These are phyloP conservation scores for Ophiostoma perfectum DNA, from an alignment of 2,329 filamentous ascomycete genomes.

Conservation along the genomic window DNA sequence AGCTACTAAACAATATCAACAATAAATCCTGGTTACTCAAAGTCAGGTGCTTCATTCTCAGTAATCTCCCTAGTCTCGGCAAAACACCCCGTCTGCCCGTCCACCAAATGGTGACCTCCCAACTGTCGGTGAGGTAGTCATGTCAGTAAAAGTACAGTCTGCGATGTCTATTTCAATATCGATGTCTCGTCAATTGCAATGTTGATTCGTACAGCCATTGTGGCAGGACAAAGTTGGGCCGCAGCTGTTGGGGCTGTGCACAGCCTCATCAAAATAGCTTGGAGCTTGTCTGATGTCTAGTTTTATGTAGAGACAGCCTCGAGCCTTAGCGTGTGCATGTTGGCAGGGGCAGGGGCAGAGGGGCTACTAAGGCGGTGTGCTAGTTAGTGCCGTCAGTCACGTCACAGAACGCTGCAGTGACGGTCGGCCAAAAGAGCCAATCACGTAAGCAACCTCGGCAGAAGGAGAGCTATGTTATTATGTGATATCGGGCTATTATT, in stretches of 20 bases:
- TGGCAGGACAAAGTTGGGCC: neutral
- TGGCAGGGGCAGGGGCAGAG: no score
- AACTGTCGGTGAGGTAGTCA: no score
- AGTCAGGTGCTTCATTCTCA: no score
- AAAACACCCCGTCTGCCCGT: no score
- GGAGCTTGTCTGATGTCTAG: neutral
- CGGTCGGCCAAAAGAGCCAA: neutral
- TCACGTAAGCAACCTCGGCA: neutral
- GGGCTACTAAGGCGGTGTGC: neutral
- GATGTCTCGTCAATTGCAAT: neutral
- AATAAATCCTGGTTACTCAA: no score
- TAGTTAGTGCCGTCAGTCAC: no score
- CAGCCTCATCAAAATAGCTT: neutral
- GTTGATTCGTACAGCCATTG: slow-evolving; percentile 5
- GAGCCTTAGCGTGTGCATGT: neutral
- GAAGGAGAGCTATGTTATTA: neutral
- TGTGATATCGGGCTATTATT: neutral
- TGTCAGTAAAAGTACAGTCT: no score
- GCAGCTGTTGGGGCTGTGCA: slow-evolving; percentile 12
- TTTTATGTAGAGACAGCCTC: neutral
- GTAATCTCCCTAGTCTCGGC: no score
- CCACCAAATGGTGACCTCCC: no score
- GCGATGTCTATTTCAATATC: no score
- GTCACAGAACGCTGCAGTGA: neutral
- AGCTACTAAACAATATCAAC: no score